Percentiles rank a stretch among this genome's conserved stretches.
Conservation (phyloP, 345 rosid genomes). For the Trapa incisa region DNA sequence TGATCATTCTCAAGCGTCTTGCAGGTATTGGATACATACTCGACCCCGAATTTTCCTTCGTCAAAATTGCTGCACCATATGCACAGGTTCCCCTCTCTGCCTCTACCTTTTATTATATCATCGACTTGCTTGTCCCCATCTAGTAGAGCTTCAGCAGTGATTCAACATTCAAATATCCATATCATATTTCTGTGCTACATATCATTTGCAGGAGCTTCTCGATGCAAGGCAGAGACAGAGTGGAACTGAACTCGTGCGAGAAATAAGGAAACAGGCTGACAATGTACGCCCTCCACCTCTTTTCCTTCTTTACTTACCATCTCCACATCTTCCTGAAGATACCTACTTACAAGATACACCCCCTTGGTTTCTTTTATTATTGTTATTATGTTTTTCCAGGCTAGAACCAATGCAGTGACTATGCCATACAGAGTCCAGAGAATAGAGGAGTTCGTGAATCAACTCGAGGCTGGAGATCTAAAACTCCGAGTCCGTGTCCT, state of each 20-base stretch:
- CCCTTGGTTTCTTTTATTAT: background rate
- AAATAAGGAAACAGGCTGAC: constrained; percentile 80
- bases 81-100: constrained; percentile 48
- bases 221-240: constrained; percentile 40
- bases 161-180: background rate
- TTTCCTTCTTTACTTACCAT: background rate
- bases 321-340: background rate
- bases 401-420: constrained; percentile 58
- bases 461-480: constrained; percentile 85
- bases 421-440: constrained; percentile 79
- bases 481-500: constrained; percentile 89
- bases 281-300: constrained; percentile 37
- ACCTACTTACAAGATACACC: background rate
- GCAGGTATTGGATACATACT: constrained; percentile 82
- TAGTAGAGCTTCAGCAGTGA: background rate
- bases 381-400: constrained; percentile 26
- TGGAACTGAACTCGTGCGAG: constrained; percentile 60
- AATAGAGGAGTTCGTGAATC: constrained; percentile 77
- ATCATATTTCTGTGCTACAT: background rate
- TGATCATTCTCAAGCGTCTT: constrained; percentile 8
- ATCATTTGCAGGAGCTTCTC: constrained; percentile 61
- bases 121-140: background rate
- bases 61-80: constrained; percentile 84
- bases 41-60: constrained; percentile 75
- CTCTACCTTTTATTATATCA: background rate